These are phyloP conservation scores for Chernovozyma aurita DNA, from an alignment of 1,139 yeast genomes.

Conservation along the genomic window DNA sequence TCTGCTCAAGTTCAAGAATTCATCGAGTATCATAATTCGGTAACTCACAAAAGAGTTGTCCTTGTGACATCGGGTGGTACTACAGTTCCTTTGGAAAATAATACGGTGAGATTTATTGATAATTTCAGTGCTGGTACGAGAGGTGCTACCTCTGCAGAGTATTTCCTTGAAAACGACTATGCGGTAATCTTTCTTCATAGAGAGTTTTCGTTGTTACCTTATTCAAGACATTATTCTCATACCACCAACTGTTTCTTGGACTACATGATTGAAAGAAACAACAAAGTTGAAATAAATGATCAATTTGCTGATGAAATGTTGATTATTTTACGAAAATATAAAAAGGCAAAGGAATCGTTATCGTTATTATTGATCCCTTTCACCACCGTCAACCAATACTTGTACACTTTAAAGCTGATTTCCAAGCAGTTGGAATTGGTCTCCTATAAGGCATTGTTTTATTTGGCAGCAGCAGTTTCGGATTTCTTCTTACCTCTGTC, in stretches of 20 bases:
- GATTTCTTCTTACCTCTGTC: conserved; percentile 91
- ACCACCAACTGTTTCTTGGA: conserved; percentile 84
- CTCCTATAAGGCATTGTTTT: conserved; percentile 62
- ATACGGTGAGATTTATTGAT: conserved; percentile 93
- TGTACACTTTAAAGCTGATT: conserved; percentile 71
- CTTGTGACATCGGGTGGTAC: conserved; percentile 97
- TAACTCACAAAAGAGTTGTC: conserved; percentile 53
- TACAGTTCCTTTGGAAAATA: conserved; percentile 93
- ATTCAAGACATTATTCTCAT: conserved; percentile 83
- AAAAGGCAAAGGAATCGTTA: conserved; percentile 52
- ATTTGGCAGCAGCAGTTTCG: conserved; percentile 95
- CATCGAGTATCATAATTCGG: conserved; percentile 40
- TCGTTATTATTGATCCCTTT: conserved; percentile 72
- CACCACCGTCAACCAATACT: conserved; percentile 91
- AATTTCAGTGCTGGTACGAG: conserved; percentile 97
- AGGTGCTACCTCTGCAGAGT: conserved; percentile 95
- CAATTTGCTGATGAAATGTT: conserved; percentile 62
- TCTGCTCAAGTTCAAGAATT: conserved; percentile 55
- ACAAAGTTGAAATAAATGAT: conserved; percentile 55
- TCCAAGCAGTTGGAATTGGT: conserved; percentile 56
- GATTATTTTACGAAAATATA: conserved; percentile 62
- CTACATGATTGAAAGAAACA: conserved; percentile 57
- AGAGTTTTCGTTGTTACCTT: conserved; percentile 88
- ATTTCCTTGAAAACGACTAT: conserved; percentile 77
- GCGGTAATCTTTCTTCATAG: conserved; percentile 91